These are phyloP conservation scores for Pseudoneurospora amorphoporcata DNA, from an alignment of 495 filamentous ascomycete species.

Conservation along the genomic window DNA sequence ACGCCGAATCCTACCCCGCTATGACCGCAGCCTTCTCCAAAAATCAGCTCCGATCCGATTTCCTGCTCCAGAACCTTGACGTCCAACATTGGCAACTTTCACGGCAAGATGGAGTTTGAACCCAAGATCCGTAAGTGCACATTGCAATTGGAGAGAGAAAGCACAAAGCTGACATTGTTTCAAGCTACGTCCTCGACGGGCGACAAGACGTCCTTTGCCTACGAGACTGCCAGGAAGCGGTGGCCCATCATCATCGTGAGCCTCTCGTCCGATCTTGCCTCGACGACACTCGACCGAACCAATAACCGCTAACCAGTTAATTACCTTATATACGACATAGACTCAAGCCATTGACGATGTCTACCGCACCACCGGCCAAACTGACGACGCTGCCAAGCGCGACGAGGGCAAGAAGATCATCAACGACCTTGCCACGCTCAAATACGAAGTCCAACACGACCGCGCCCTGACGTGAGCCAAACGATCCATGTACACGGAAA, in stretches of 20 bases:
- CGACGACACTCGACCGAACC: background rate
- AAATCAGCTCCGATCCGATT: background rate
- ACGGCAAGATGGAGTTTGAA: constrained; percentile 29
- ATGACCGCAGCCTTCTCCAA: background rate
- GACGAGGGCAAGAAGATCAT: constrained; percentile 82
- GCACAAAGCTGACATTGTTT: background rate
- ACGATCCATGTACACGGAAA: background rate
- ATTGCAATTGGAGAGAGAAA: background rate
- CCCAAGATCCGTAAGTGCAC: constrained; percentile 10
- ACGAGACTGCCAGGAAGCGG: constrained; percentile 65
- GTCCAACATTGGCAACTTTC: background rate
- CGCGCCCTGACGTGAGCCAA: constrained; percentile 55
- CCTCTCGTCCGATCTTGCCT: background rate
- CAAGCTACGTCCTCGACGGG: constrained; percentile 68
- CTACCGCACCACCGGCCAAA: constrained; percentile 59
- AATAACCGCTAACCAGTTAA: background rate
- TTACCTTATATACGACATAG: constrained; percentile 36
- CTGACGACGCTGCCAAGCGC: constrained; percentile 49
- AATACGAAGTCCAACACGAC: constrained; percentile 94
- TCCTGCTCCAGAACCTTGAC: background rate
- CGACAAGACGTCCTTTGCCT: constrained; percentile 81
- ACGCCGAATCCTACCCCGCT: background rate
- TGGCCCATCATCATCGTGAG: constrained; percentile 90
- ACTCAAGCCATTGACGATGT: constrained; percentile 92
- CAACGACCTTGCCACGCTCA: constrained; percentile 67